Conservation (phyloP, 768 basidiomycete species). For the Coprinellus micaceus region DNA sequence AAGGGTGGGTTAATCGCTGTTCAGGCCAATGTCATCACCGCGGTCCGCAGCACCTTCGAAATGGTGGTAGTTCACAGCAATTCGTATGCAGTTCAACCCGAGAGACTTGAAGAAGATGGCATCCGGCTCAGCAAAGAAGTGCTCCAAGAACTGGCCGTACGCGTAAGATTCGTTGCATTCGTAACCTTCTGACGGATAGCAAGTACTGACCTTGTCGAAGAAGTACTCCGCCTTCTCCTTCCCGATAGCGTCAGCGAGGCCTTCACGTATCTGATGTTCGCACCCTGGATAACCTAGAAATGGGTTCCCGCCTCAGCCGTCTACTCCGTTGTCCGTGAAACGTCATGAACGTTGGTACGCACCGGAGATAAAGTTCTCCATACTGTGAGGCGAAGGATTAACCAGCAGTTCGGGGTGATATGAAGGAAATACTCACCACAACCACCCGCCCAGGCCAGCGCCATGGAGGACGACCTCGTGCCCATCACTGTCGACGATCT, state of each 20-base stretch:
- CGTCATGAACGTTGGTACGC: too few relatives aligned
- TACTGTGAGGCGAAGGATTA: slow-evolving; percentile 33
- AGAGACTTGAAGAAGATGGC: slow-evolving; percentile 75
- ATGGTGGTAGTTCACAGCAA: slow-evolving; percentile 72
- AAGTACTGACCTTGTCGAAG: slow-evolving; percentile 67
- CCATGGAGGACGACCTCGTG: slow-evolving; percentile 62
- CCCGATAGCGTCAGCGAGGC: slow-evolving; percentile 64
- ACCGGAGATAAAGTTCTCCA: slow-evolving; percentile 78
- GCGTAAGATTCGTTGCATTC: not conserved
- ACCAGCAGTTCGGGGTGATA: not conserved
- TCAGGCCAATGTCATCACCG: too few relatives aligned
- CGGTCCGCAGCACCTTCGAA: too few relatives aligned
- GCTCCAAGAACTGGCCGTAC: slow-evolving; percentile 62
- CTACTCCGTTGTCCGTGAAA: too few relatives aligned
- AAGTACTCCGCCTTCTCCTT: slow-evolving; percentile 68
- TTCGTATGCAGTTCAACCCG: slow-evolving; percentile 75
- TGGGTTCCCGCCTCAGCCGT: too few relatives aligned
- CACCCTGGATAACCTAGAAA: slow-evolving; percentile 69
- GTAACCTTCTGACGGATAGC: not conserved
- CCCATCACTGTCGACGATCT: slow-evolving; percentile 54
- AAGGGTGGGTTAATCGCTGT: too few relatives aligned
- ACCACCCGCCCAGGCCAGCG: slow-evolving; percentile 78
- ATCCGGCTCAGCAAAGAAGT: slow-evolving; percentile 77
- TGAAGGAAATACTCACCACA: slow-evolving; percentile 58
- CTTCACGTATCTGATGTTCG: slow-evolving; percentile 73